A percentile compares a stretch with the other conserved stretches of the same genome.
Evolutionary conservation across 148 eudicot species (phyloP).

Genomic region (Rhododendron ovatum): DNA sequence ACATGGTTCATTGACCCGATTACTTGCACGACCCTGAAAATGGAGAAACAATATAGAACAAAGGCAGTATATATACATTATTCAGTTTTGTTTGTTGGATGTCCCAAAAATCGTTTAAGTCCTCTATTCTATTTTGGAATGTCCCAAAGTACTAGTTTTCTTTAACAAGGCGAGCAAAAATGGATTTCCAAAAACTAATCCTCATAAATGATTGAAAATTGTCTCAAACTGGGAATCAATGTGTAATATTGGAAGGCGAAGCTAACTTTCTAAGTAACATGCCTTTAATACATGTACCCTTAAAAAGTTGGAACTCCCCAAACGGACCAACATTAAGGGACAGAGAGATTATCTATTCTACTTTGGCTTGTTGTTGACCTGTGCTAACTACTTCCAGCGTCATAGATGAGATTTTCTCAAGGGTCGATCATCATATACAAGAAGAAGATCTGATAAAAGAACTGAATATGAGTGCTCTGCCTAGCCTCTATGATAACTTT

Average conservation of each 20-base stretch:
- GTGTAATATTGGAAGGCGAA: background rate
- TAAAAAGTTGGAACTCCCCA: background rate
- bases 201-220: background rate
- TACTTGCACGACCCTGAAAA: background rate
- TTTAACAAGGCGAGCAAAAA: background rate
- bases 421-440: slow-evolving; percentile 42
- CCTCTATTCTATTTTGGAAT: background rate
- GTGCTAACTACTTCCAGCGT: slow-evolving; percentile 33
- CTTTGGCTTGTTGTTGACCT: background rate
- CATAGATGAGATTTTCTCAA: slow-evolving; percentile 49
- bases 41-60: background rate
- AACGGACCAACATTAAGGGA: background rate
- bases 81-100: background rate
- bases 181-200: background rate
- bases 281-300: background rate
- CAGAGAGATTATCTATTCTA: background rate
- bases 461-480: slow-evolving; percentile 49
- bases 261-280: background rate
- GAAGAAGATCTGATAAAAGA: slow-evolving; percentile 38
- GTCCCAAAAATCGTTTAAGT: background rate
- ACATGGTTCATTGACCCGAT: background rate
- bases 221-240: background rate
- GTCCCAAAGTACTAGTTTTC: background rate
- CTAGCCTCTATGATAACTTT: slow-evolving; percentile 47
- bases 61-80: background rate